Base-by-base conservation (phyloP, 768 basidiomycete species). In the Sarcomyxa edulis region DNA sequence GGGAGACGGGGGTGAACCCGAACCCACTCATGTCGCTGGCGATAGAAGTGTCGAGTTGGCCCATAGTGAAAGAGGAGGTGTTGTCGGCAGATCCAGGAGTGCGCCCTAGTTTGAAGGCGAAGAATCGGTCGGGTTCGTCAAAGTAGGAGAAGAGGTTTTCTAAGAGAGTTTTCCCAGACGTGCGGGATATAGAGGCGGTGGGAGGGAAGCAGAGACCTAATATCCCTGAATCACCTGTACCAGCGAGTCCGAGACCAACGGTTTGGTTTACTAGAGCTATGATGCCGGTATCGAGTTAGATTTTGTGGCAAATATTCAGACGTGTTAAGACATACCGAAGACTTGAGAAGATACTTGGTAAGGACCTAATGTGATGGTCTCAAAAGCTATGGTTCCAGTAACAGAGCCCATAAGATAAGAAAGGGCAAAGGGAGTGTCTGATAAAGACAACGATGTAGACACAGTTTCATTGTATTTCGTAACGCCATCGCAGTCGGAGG, bases 131-230 rank as follows among this genome's bases (percentile, higher is more conserved):
- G 1, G 53, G 40, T 27, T 69, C 71, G 31, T 55, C 48, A 36
- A 74, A 49, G 35, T 59, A 52, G 11, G 66, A 51, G 33, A 77
- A 61, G 18, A 78, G 47, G 45, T 75, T 81, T 35, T 69, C 59
- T 3, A 74, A 59, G 9, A 76, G 33, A 5, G 71, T 68, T 2
- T 48, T 55, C 22, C 79, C 76, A n/a, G 54, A 42, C 0, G 61
- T 65, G 23, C 59, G 44, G 20, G 59, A 49, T 12, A 79, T 76
- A n/a, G 71, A 57, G 3, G 74, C 72, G 21, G 59, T 55, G 20
- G 62, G 53, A 10, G 72, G 57, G 47, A 80, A 78, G 0, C 69
- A 60, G 20, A 81, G 65, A 5, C 79, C 79, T 10, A 76, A 50
- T 19, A 78, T 72, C 4, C 76, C 78, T 14, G 75, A 78, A 43